Evolutionary conservation across 805 yeast genomes (phyloP).

Genomic region (Suhomyces sp.): DNA sequence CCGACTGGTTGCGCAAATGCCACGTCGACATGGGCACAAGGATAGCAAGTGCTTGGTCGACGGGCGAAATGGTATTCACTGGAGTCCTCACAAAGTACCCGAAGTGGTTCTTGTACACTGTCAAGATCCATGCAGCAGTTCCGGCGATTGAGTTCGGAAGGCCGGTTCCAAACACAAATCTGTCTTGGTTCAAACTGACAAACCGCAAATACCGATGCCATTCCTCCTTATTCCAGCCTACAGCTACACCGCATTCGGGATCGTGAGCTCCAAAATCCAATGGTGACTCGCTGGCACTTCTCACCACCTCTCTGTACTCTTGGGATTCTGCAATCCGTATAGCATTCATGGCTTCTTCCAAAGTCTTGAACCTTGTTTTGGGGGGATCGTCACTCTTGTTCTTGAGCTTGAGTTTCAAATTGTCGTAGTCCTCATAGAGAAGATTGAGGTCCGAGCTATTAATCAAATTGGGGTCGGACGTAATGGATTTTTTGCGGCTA

Average conservation of each 20-base stretch:
- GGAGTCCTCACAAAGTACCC: conserved; percentile 4
- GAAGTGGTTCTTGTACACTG: neutral
- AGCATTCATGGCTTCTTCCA: neutral
- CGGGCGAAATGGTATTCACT: neutral
- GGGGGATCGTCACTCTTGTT: neutral
- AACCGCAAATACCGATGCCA: neutral
- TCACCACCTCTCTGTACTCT: neutral
- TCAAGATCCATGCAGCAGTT: conserved; percentile 1
- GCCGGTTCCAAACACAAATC: neutral
- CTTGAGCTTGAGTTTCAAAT: neutral
- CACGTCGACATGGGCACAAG: conserved; percentile 3
- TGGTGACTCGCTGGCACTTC: neutral
- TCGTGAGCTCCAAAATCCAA: neutral
- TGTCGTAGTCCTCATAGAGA: conserved; percentile 2
- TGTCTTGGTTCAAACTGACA: neutral
- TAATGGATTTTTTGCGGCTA: neutral
- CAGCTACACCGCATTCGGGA: neutral
- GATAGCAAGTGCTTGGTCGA: conserved; percentile 2
- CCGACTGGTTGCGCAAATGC: conserved; percentile 2
- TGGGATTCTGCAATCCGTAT: neutral
- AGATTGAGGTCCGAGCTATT: neutral
- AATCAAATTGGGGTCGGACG: neutral
- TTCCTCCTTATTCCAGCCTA: conserved; percentile 1
- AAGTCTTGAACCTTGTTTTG: neutral
- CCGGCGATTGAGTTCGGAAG: neutral